Evolutionary conservation across 495 filamentous ascomycete species (phyloP).

Genomic region (Rusavskia elegans): DNA sequence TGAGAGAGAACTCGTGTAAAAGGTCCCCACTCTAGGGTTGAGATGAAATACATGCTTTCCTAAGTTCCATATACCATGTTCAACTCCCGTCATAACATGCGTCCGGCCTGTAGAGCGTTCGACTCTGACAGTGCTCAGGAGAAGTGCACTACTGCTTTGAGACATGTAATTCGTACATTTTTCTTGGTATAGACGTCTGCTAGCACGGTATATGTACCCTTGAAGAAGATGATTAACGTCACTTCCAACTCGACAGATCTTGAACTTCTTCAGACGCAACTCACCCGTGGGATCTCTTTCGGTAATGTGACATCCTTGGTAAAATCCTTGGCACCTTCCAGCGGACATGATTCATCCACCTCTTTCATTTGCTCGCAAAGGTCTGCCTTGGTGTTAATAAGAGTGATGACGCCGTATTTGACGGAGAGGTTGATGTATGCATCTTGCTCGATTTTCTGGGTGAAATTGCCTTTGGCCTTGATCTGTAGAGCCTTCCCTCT

Average conservation of each 20-base stretch:
- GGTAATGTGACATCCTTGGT: constrained; percentile 75
- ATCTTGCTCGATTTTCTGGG: constrained; percentile 51
- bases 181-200: constrained; percentile 69
- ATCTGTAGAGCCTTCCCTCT: constrained; percentile 74
- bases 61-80: too few relatives aligned
- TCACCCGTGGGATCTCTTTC: constrained; percentile 74
- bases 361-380: constrained; percentile 79
- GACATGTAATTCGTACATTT: constrained; percentile 59
- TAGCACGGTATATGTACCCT: constrained; percentile 81
- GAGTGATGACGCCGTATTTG: constrained; percentile 84
- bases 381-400: constrained; percentile 63
- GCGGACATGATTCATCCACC: constrained; percentile 77
- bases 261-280: constrained; percentile 10
- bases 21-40: too few relatives aligned
- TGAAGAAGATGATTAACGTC: constrained; percentile 7
- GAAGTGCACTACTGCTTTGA: constrained; percentile 53
- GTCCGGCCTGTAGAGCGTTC: not conserved
- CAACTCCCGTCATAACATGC: too few relatives aligned
- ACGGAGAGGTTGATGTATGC: constrained; percentile 68
- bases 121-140: not conserved
- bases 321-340: constrained; percentile 56
- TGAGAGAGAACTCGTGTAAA: too few relatives aligned
- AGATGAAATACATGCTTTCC: too few relatives aligned
- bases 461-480: constrained; percentile 55
- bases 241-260: not conserved